phyloP scores from a whole-genome alignment of 495 filamentous ascomycete species.

The Podospora comata region DNA sequence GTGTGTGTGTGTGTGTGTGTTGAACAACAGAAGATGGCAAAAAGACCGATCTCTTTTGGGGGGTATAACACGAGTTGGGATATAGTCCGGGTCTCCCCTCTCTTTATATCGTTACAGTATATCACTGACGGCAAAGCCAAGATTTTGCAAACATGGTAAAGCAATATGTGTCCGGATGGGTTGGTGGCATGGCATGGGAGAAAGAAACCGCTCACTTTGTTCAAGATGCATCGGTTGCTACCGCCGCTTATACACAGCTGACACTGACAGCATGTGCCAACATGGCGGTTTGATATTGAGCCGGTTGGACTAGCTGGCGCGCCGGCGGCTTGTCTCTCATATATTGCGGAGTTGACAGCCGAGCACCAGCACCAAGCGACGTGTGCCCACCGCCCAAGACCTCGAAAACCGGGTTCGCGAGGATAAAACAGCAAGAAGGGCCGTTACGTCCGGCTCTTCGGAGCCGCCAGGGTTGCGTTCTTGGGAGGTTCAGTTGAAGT shows the following conservation, averaged over 20 bases:
- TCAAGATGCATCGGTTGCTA: neutral
- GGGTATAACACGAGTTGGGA: conserved; percentile 3
- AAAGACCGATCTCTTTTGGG: neutral
- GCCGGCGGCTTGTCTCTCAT: neutral
- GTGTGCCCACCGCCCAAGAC: neutral
- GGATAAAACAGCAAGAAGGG: neutral
- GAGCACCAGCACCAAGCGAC: neutral
- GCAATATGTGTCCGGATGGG: neutral
- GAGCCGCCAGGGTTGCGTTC: neutral
- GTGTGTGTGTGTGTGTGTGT: neutral
- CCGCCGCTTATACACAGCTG: too few species aligned
- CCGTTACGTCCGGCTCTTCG: conserved; percentile 3
- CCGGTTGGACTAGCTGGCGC: neutral
- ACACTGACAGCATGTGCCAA: neutral
- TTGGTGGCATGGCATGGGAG: too few species aligned
- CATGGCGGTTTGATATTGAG: neutral
- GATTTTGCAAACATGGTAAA: neutral
- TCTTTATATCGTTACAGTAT: neutral
- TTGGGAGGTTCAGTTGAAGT: neutral
- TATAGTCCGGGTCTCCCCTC: neutral
- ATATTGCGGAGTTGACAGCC: neutral
- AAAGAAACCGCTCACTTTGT: neutral
- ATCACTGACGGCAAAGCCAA: neutral
- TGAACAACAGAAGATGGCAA: neutral
- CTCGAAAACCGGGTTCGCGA: conserved; percentile 1